These are phyloP conservation scores for Cordyceps farinosa DNA, from an alignment of 2,329 filamentous ascomycete genomes.

Conservation along the genomic window DNA sequence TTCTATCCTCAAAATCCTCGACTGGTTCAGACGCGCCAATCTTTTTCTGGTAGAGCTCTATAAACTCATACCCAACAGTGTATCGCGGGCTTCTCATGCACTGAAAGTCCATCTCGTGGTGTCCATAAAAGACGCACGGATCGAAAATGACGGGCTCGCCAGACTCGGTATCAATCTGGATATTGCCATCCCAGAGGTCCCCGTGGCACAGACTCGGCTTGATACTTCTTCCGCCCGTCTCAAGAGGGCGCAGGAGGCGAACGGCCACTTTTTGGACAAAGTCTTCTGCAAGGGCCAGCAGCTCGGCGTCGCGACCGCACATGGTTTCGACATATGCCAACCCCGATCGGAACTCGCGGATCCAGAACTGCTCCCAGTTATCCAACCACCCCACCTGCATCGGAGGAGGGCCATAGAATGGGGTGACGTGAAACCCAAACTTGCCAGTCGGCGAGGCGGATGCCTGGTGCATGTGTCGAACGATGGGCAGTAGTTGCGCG, in stretches of 20 bases:
- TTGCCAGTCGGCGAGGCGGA: constrained; percentile 29
- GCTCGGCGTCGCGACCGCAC: constrained; percentile 26
- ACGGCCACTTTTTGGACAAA: constrained; percentile 42
- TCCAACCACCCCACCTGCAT: constrained; percentile 22
- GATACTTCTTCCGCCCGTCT: constrained; percentile 35
- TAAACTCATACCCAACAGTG: not conserved
- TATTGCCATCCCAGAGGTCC: constrained; percentile 38
- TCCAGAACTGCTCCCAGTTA: constrained; percentile 22
- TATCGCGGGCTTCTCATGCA: constrained; percentile 9
- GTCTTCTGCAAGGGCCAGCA: constrained; percentile 26
- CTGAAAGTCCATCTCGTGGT: constrained; percentile 32
- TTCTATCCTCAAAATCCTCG: constrained; percentile 10
- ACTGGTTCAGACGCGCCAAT: constrained; percentile 1
- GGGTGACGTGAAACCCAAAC: constrained; percentile 36
- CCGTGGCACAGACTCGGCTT: constrained; percentile 41
- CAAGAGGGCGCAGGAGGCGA: constrained; percentile 38
- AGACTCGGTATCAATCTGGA: constrained; percentile 24
- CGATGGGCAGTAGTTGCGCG: constrained; percentile 19
- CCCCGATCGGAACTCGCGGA: constrained; percentile 26
- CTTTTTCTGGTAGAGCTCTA: not conserved
- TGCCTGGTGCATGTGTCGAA: constrained; percentile 21
- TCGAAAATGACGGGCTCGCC: constrained; percentile 34
- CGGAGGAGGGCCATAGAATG: constrained; percentile 26
- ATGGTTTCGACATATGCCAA: constrained; percentile 22
- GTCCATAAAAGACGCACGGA: constrained; percentile 35